A percentile compares a stretch with the other conserved stretches of the same genome.
Conservation (phyloP, 257 asterid genomes). For the Solanum paucissectum region DNA sequence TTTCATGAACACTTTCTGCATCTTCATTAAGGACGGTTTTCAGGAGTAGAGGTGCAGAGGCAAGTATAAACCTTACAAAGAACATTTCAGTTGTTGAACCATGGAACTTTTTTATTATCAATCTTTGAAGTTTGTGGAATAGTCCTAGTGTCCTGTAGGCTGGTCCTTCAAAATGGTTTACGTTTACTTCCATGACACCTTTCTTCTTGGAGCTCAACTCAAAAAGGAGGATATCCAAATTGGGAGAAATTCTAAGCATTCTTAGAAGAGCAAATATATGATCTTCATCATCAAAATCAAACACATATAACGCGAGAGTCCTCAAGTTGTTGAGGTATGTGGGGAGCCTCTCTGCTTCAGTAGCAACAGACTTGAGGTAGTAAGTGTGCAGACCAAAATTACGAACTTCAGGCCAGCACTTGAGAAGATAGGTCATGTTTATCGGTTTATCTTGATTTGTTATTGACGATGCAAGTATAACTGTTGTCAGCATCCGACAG, state of each 20-base stretch:
- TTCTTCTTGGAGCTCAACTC: not conserved
- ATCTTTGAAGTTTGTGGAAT: not conserved
- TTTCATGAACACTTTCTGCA: no score
- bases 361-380: not conserved
- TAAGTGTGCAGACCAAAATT: no score
- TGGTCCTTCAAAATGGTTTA: not conserved
- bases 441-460: no score
- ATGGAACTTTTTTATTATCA: not conserved
- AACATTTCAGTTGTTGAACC: not conserved
- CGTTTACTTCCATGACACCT: not conserved
- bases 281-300: not conserved
- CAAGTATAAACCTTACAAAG: not conserved
- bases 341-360: not conserved
- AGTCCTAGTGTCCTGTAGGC: not conserved
- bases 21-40: no score
- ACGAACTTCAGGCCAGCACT: not conserved
- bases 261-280: not conserved
- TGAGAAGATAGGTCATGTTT: not conserved
- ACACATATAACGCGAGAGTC: no score
- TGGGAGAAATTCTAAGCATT: not conserved
- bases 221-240: not conserved
- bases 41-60: not conserved
- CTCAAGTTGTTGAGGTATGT: not conserved
- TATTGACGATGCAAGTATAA: no score
- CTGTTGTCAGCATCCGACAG: no score